A percentile compares a stretch with the other conserved stretches of the same genome.
These are phyloP conservation scores for Phlegmacium glaucopus DNA, from an alignment of 768 basidiomycete genomes.

Conservation along the genomic window DNA sequence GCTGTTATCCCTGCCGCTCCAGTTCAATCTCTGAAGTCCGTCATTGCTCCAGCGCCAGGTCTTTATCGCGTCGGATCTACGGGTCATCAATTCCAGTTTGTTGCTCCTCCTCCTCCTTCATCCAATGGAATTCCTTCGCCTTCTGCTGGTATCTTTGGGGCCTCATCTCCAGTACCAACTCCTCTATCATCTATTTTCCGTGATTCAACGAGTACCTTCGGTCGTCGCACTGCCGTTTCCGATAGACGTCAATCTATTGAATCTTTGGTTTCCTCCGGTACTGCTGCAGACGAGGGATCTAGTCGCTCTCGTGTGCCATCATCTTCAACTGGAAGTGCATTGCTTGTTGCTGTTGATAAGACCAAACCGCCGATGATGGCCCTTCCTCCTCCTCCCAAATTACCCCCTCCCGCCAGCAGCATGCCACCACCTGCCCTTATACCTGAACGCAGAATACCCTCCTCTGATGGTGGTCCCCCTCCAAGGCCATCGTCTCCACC, in stretches of 20 bases:
- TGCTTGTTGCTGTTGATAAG: constrained; percentile 61
- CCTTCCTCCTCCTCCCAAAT: constrained; percentile 74
- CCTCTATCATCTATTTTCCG: constrained; percentile 39
- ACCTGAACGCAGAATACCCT: constrained; percentile 58
- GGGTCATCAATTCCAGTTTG: constrained; percentile 62
- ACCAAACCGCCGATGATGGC: constrained; percentile 83
- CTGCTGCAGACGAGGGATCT: constrained; percentile 39
- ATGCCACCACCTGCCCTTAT: constrained; percentile 79
- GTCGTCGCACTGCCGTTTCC: constrained; percentile 48
- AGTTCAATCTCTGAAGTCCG: constrained; percentile 16
- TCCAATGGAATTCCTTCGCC: constrained; percentile 24
- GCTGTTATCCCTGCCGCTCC: constrained; percentile 27
- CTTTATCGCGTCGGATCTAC: constrained; percentile 57
- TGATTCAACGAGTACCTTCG: constrained; percentile 48
- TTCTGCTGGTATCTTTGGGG: constrained; percentile 21
- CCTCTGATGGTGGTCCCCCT: constrained; percentile 55
- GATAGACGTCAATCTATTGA: constrained; percentile 74
- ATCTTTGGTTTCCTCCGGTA: constrained; percentile 53
- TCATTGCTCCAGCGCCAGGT: constrained; percentile 27
- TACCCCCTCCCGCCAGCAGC: constrained; percentile 65
- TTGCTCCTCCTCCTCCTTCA: constrained; percentile 44
- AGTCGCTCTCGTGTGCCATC: constrained; percentile 62
- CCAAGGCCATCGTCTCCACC: constrained; percentile 91
- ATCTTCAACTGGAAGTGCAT: constrained; percentile 30
- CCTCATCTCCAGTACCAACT: constrained; percentile 38